A percentile compares a stretch with the other conserved stretches of the same genome.
These are phyloP conservation scores for Calonectria honghensis DNA, from an alignment of 2,329 filamentous ascomycete species.

Conservation along the genomic window DNA sequence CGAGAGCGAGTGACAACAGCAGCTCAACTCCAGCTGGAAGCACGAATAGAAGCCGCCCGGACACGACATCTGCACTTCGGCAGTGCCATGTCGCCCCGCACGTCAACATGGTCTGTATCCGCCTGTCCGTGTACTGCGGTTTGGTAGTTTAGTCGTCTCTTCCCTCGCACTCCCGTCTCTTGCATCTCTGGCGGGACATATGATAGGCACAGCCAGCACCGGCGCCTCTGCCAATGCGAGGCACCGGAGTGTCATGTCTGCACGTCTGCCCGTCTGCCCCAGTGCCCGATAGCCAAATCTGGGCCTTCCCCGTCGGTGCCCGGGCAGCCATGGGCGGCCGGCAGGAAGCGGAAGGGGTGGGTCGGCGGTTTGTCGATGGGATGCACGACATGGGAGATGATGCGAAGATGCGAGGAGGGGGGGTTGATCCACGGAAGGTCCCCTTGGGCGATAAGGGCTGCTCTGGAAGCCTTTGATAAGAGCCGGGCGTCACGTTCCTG, in stretches of 20 bases:
- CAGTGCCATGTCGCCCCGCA: constrained; percentile 15
- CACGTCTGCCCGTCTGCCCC: not conserved
- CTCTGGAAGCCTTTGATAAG: constrained; percentile 31
- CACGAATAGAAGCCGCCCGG: not conserved
- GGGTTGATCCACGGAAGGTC: constrained; percentile 20
- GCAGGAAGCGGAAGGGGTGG: constrained; percentile 37
- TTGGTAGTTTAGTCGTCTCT: constrained; percentile 6
- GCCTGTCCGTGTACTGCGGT: constrained; percentile 1
- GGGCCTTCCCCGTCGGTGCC: not conserved
- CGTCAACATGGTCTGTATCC: constrained; percentile 10
- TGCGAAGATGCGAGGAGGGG: constrained; percentile 17
- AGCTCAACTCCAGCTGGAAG: not conserved
- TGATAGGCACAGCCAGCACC: constrained; percentile 1
- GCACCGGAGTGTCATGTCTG: constrained; percentile 3
- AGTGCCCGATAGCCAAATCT: constrained; percentile 7
- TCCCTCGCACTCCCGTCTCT: not conserved
- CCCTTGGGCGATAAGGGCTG: constrained; percentile 21
- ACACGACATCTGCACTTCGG: constrained; percentile 16
- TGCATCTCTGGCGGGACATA: not conserved
- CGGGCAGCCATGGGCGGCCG: constrained; percentile 11
- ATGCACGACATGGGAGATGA: constrained; percentile 37
- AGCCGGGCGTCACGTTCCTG: constrained; percentile 30
- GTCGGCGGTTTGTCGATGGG: constrained; percentile 30
- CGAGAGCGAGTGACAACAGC: not conserved
- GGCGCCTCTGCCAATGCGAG: not conserved